phyloP scores from a whole-genome alignment of 768 basidiomycete species.

The Sporobolomyces pararoseus region DNA sequence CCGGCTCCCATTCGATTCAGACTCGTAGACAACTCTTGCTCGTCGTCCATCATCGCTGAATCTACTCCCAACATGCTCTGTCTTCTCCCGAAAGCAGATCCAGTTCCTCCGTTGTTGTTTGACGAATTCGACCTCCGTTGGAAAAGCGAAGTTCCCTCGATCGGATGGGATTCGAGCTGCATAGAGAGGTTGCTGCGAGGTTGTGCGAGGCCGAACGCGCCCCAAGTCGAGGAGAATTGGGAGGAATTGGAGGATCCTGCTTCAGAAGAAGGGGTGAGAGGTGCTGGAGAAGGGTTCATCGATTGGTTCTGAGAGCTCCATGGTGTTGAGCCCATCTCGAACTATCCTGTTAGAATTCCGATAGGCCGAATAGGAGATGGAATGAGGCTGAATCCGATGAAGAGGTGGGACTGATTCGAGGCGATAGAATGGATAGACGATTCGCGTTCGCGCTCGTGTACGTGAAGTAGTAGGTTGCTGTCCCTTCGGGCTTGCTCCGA shows the following conservation, averaged over 20 bases:
- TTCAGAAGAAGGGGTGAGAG: not conserved
- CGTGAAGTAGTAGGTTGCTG: no score
- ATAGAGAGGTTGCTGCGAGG: conserved; percentile 18
- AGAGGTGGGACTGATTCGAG: no score
- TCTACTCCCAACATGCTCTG: conserved; percentile 5
- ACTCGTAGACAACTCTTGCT: no score
- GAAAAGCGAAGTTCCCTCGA: not conserved
- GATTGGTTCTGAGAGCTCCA: not conserved
- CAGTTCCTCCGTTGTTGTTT: no score
- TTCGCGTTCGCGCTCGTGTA: no score
- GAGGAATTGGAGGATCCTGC: not conserved
- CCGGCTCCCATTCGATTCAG: no score
- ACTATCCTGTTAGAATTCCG: no score
- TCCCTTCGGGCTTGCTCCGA: no score
- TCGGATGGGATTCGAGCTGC: conserved; percentile 10
- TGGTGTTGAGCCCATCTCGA: conserved; percentile 7
- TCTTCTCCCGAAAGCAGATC: not conserved
- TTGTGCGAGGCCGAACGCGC: conserved; percentile 17
- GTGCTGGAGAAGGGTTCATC: conserved; percentile 1
- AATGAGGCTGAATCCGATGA: no score
- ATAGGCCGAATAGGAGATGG: no score
- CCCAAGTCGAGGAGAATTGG: conserved; percentile 10
- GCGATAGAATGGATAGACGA: no score
- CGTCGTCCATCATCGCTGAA: not conserved
- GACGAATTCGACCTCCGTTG: not conserved